These are phyloP conservation scores for Arabis alpina DNA, from an alignment of 345 rosid genomes.

Conservation along the genomic window DNA sequence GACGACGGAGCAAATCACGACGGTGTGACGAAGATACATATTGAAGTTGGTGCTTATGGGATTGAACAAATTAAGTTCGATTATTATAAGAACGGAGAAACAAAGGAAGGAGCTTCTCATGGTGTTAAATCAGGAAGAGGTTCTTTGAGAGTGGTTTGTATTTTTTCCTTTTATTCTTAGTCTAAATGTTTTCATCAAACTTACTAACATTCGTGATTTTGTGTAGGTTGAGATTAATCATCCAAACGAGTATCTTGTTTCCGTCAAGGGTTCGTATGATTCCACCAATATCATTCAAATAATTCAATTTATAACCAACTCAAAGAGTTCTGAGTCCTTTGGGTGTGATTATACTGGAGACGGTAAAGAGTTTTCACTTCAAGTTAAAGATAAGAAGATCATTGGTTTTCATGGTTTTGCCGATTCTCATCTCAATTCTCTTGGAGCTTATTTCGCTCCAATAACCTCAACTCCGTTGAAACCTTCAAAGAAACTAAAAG, in stretches of 20 bases:
- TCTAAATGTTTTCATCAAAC: background rate
- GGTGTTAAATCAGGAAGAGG: slow-evolving; percentile 18
- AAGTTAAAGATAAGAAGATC: slow-evolving; percentile 37
- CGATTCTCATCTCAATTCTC: slow-evolving; percentile 17
- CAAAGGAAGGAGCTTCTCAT: background rate
- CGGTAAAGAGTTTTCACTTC: slow-evolving; percentile 24
- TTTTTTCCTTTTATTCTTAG: background rate
- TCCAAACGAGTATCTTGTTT: slow-evolving; percentile 14
- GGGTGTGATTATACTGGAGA: slow-evolving; percentile 6
- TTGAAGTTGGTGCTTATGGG: background rate
- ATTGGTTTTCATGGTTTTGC: slow-evolving; percentile 38
- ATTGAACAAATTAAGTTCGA: slow-evolving; percentile 15
- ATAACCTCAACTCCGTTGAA: slow-evolving; percentile 1
- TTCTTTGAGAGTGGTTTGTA: background rate
- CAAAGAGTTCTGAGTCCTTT: background rate
- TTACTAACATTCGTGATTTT: too few relatives aligned
- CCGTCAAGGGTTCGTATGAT: slow-evolving; percentile 14
- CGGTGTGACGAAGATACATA: slow-evolving; percentile 24
- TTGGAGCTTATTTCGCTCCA: slow-evolving; percentile 39
- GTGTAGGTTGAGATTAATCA: background rate
- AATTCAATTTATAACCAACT: slow-evolving; percentile 28
- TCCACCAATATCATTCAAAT: slow-evolving; percentile 21
- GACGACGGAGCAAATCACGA: slow-evolving; percentile 37
- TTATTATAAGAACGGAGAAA: slow-evolving; percentile 7
- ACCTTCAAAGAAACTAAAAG: background rate